phyloP scores from a whole-genome alignment of 805 yeast genomes.

The Ascoidea tarda region DNA sequence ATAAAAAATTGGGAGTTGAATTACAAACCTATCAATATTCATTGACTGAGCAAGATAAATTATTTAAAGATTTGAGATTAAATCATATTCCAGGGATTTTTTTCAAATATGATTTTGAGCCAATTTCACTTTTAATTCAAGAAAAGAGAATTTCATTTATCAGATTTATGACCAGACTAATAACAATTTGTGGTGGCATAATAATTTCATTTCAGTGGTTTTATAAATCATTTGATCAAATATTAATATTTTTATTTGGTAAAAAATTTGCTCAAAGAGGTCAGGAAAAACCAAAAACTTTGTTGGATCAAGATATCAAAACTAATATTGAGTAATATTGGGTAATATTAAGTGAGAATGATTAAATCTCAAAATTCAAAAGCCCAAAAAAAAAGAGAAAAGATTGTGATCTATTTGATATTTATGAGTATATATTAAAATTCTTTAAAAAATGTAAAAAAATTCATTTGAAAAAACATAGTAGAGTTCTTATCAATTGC shows the following conservation, averaged over 20 bases:
- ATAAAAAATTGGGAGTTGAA: slow-evolving; percentile 51
- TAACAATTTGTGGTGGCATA: slow-evolving; percentile 75
- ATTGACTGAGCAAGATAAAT: slow-evolving; percentile 34
- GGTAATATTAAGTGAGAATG: too few relatives aligned
- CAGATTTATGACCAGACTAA: slow-evolving; percentile 63
- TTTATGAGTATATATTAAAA: too few relatives aligned
- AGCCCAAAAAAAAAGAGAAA: too few relatives aligned
- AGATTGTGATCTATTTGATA: too few relatives aligned
- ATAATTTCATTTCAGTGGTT: slow-evolving; percentile 56
- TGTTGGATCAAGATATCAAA: slow-evolving; percentile 1
- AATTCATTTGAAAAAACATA: too few relatives aligned
- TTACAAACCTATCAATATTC: slow-evolving; percentile 84
- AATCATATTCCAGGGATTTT: slow-evolving; percentile 56
- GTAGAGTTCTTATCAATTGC: too few relatives aligned
- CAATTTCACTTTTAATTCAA: slow-evolving; percentile 52
- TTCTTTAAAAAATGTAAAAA: too few relatives aligned
- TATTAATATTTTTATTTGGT: slow-evolving; percentile 41
- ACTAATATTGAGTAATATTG: too few relatives aligned
- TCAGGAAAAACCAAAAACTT: slow-evolving; percentile 6
- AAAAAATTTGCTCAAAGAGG: slow-evolving; percentile 25
- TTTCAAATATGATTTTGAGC: slow-evolving; percentile 80
- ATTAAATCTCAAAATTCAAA: too few relatives aligned
- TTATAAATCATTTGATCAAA: slow-evolving; percentile 40
- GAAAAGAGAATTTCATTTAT: slow-evolving; percentile 68
- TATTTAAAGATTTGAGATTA: neutral